Base-by-base conservation (phyloP, 2,329 filamentous ascomycete genomes). In the Colletotrichum eremochloae region DNA sequence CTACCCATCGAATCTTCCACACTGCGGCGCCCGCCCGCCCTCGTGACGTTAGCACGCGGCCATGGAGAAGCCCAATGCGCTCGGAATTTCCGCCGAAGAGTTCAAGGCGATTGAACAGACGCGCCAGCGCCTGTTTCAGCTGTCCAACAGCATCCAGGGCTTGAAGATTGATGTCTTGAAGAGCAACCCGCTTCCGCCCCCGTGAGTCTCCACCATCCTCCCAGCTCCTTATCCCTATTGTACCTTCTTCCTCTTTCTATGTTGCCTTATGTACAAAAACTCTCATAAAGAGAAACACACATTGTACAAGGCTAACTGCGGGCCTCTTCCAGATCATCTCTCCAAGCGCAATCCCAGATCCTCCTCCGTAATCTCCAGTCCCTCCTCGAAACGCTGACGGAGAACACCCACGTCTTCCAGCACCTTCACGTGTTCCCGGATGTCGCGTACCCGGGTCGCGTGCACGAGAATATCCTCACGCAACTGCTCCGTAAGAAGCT, bases 401-500 rank as follows among this genome's bases (percentile, higher is more conserved):
- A 91, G 66, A 89, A 95, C 77, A 84, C 88, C 52, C 87, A 91
- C 53, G 87, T 94, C 57, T 90, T 97, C 74, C 87, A 87, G 68
- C 89, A 90, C 67, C 87, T 94, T 63, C 92, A 93, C 74, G 89
- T 93, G 31, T 94, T 93, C 78, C 94, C 94, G 0, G 90, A 91
- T 15, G 93, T 94, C 2, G 91, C 91, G 80, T 96, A 89, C 81
- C 94, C 90, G 5, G 92, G 90, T 48, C 91, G 88, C 76, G 91
- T 88, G 6, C 90, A 94, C 71, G 90, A 93, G 80, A 83, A 81
- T 61, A 86, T 94, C 5, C 86, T 96, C 1, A 86, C 89, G 36
- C 89, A 92, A 76, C 85, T 97, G 2, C 85, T 97, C 42, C 91
- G 94, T 50, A 97, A 96, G 82, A 96, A 96, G 80, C 87, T 95